Conservation (phyloP, 306 rosid species). For the Nissolia schottii region DNA sequence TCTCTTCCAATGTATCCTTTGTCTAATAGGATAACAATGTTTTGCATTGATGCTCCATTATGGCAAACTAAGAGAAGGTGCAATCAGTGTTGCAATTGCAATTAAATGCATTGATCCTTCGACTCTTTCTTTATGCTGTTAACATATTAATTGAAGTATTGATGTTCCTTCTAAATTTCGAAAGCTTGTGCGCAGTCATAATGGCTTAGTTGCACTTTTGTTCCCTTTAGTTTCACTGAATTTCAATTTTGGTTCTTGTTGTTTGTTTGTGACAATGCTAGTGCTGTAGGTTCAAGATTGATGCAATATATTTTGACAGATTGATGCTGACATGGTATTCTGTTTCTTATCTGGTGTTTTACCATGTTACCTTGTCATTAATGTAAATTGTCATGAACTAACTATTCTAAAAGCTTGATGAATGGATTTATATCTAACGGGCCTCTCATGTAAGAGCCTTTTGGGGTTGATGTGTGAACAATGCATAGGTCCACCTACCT, state of each 20-base stretch:
- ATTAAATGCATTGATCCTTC: neutral
- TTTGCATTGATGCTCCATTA: neutral
- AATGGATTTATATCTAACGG: neutral
- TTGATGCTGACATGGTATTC: neutral
- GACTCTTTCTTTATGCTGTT: neutral
- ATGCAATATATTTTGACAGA: neutral
- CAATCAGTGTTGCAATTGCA: neutral
- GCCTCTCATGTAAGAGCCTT: neutral
- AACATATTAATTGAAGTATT: too few species aligned
- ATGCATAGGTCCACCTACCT: neutral
- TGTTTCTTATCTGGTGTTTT: neutral
- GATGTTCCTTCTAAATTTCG: neutral
- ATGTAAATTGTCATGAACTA: neutral
- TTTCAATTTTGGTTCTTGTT: neutral
- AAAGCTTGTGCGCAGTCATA: neutral
- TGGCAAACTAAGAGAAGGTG: neutral
- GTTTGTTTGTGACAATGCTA: neutral
- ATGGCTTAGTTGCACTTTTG: neutral
- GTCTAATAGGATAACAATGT: neutral
- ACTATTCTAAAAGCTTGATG: neutral
- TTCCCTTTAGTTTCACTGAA: neutral
- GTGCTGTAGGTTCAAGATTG: neutral
- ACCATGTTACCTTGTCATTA: neutral
- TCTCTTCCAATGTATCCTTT: neutral
- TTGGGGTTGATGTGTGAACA: neutral